Evolutionary conservation across 768 basidiomycete genomes (phyloP), one percentile per base, ranked within the genome.

Genomic region (Nevesoporus exiguus): DNA sequence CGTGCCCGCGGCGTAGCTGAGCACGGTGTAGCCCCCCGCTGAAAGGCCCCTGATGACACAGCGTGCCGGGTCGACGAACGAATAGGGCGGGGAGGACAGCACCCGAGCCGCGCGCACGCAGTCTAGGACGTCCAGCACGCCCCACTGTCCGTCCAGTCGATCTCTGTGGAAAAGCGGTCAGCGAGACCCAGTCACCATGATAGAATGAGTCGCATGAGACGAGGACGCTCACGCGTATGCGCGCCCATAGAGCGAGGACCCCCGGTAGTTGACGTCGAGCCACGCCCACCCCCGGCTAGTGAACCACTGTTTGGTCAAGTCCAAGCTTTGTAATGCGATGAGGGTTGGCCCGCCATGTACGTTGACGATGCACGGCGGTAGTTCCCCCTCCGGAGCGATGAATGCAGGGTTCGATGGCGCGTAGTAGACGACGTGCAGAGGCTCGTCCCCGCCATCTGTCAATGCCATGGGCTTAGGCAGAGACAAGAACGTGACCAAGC

Each of bases 231-330:
- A 45, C 51, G 34, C 37, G 34, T 52, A 52, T 22, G 44, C 34
- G 19, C 43, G 51, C n/a, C 51, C 43, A 19, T 52, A 52, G 25
- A 45, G 43, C n/a, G 51, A 52, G 25, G 51, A 45, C 14, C 43
- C 43, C 34, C 43, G 50, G 34, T 51, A 51, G 43, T 51, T 51
- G 43, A 51, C 50, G 34, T 51, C 51, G 14, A 52, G 43, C 51
- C 51, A 52, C 9, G 51, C 51, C 43, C 51, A 52, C 1, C 51
- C 51, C 34, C 43, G 51, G 51, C 51, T 52, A 15, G 51, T 52
- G 34, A 37, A 45, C 51, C 51, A 52, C 21, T 52, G 51, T 21
- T 52, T 52, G 25, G 43, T 36, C 36, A 10, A 52, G 21, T 52
- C 51, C 6, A 52, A 11, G 21, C 43, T 45, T 37, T 52, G 51